These are phyloP conservation scores for Neurospora sp. DNA, from an alignment of 2,329 filamentous ascomycete genomes.

Conservation along the genomic window DNA sequence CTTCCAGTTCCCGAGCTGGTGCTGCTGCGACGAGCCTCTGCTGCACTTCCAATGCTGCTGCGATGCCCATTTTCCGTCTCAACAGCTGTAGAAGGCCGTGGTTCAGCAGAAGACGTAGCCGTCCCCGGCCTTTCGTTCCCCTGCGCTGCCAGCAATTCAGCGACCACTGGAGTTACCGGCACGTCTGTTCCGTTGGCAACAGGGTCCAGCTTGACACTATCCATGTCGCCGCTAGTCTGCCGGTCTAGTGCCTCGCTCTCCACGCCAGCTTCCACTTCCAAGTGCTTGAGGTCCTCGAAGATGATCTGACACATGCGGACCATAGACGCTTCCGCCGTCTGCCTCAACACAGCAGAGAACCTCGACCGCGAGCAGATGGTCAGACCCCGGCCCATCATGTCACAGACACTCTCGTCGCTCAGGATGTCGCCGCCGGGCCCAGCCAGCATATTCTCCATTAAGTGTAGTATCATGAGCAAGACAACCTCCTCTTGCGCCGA, in stretches of 20 bases:
- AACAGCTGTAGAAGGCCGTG: conserved; percentile 31
- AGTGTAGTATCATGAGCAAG: conserved; percentile 80
- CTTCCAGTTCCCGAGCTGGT: conserved; percentile 19
- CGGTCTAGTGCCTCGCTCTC: conserved; percentile 57
- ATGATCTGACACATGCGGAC: conserved; percentile 99
- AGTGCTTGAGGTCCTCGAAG: conserved; percentile 81
- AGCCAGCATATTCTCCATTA: conserved; percentile 98
- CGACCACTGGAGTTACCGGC: conserved; percentile 8
- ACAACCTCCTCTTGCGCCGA: conserved; percentile 93
- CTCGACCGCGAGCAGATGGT: conserved; percentile 95
- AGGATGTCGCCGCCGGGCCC: conserved; percentile 84
- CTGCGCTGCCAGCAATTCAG: background rate
- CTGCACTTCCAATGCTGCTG: conserved; percentile 15
- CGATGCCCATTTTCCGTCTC: conserved; percentile 22
- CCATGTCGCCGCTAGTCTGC: conserved; percentile 57
- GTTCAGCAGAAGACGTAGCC: conserved; percentile 10
- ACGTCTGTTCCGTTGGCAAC: conserved; percentile 48
- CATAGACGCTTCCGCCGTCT: conserved; percentile 94
- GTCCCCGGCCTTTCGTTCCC: background rate
- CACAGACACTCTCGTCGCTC: conserved; percentile 96
- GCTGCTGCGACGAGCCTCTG: conserved; percentile 16
- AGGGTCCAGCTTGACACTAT: conserved; percentile 76
- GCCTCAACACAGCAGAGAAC: conserved; percentile 78
- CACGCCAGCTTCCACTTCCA: conserved; percentile 66
- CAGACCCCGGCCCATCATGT: conserved; percentile 97